phyloP scores from a whole-genome alignment of 148 eudicot species.

The Rhododendron ferrugineum region DNA sequence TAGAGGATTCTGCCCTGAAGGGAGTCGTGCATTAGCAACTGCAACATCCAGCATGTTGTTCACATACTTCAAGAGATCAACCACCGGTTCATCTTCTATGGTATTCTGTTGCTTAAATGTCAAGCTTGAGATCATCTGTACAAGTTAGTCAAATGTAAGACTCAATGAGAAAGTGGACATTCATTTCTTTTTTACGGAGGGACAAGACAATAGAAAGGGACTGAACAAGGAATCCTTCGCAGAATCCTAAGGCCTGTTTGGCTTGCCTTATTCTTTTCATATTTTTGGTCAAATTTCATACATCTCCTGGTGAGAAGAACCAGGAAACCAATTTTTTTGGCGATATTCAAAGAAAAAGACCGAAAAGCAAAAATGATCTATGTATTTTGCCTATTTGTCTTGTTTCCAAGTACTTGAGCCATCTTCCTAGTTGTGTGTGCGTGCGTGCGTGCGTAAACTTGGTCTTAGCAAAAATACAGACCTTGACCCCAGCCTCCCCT shows the following conservation, averaged over 20 bases:
- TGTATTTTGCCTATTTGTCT: not conserved
- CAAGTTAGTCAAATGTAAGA: conserved; percentile 8
- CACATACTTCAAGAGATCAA: conserved; percentile 66
- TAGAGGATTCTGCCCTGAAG: conserved; percentile 82
- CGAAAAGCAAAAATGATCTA: not conserved
- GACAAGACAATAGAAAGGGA: not conserved
- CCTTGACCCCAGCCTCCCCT: conserved; percentile 85
- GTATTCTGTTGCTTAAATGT: conserved; percentile 91
- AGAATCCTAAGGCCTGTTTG: not conserved
- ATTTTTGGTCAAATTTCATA: not conserved
- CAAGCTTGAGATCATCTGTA: conserved; percentile 89
- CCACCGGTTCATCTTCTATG: conserved; percentile 65
- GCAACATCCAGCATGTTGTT: conserved; percentile 71
- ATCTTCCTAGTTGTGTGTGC: not conserved
- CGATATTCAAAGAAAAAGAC: not conserved
- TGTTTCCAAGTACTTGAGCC: not conserved
- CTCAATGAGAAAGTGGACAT: not conserved
- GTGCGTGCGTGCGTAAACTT: not conserved
- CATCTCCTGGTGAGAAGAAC: no score
- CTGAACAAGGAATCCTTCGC: not conserved
- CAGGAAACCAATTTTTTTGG: no score
- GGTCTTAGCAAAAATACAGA: conserved; percentile 21
- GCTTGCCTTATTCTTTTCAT: not conserved
- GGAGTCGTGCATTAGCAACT: conserved; percentile 63
- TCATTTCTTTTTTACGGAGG: not conserved